A percentile compares a stretch with the other conserved stretches of the same genome.
These are phyloP conservation scores for Pulveroboletus sp. DNA, from an alignment of 768 basidiomycete species.

Conservation along the genomic window DNA sequence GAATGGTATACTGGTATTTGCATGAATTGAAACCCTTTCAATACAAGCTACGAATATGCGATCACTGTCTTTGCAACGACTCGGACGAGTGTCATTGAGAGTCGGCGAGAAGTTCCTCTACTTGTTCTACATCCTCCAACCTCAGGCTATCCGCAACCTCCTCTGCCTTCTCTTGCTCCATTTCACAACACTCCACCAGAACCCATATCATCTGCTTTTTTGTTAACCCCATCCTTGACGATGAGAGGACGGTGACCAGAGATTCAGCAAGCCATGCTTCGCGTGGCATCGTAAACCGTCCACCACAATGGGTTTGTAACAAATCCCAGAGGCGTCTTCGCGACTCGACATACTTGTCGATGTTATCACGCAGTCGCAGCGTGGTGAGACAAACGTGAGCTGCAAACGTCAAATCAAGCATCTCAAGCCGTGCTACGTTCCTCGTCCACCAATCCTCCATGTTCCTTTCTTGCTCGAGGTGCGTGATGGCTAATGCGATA, in stretches of 20 bases:
- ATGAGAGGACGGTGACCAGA: neutral
- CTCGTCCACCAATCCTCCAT: slow-evolving; percentile 4
- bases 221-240: neutral
- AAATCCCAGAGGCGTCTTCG: slow-evolving; percentile 1
- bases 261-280: slow-evolving; percentile 2
- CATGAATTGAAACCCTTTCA: too few species aligned
- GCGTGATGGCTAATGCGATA: slow-evolving; percentile 1
- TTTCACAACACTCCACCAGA: neutral
- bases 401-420: neutral
- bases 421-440: neutral
- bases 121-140: too few species aligned
- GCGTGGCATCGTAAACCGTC: neutral
- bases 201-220: neutral
- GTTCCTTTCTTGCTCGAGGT: neutral
- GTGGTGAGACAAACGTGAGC: neutral
- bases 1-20: too few species aligned
- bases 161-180: neutral
- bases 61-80: too few species aligned
- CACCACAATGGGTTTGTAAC: slow-evolving; percentile 1
- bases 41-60: too few species aligned
- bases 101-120: too few species aligned
- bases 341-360: neutral
- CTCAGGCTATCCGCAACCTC: neutral
- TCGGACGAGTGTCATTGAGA: too few species aligned
- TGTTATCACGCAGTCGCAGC: neutral